Evolutionary conservation across 1,139 yeast species (phyloP), one percentile per base, ranked within the genome.

Genomic region (Geotrichum histeridarum): DNA sequence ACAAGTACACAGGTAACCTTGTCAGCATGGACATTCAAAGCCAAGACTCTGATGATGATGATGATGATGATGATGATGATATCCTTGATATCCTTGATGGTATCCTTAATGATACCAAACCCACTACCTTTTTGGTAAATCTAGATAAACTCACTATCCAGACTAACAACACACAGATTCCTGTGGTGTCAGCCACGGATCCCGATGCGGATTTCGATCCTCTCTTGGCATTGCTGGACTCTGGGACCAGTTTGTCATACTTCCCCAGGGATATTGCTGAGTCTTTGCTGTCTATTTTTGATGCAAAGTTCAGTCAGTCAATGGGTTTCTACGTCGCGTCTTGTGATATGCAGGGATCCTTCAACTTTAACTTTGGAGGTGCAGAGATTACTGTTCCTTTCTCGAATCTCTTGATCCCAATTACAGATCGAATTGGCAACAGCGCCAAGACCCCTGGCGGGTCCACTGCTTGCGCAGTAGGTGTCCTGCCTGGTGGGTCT

Each of bases 1-100:
- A 77, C 32, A 78, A 78, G 62, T 78, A 73, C 63, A 46, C 68
- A 0, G 84, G 83, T 0, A 59, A 68, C 8, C 68, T 79, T 22
- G 59, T 53, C 46, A 53, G 54, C 9, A 47, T 63, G 12, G 58
- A 60, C 7, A 32, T 49, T 35, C 36, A 42, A 33, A 31, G 36
- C 12, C 15, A n/a, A 17, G 9, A n/a, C n/a, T n/a, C n/a, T n/a
- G n/a, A n/a, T n/a, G n/a, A n/a, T n/a, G n/a, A n/a, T n/a, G n/a
- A n/a, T n/a, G n/a, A n/a, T n/a, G n/a, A n/a, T n/a, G n/a, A n/a
- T n/a, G n/a, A n/a, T n/a, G n/a, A n/a, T n/a, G n/a, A n/a, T n/a
- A n/a, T n/a, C n/a, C n/a, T n/a, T n/a, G n/a, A n/a, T n/a, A n/a
- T n/a, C n/a, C n/a, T n/a, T n/a, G n/a, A n/a, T n/a, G n/a, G n/a